Percentiles rank a stretch among this genome's conserved stretches.
These are phyloP conservation scores for Cucurbita argyrosperma DNA, from an alignment of 306 rosid species.

Conservation along the genomic window DNA sequence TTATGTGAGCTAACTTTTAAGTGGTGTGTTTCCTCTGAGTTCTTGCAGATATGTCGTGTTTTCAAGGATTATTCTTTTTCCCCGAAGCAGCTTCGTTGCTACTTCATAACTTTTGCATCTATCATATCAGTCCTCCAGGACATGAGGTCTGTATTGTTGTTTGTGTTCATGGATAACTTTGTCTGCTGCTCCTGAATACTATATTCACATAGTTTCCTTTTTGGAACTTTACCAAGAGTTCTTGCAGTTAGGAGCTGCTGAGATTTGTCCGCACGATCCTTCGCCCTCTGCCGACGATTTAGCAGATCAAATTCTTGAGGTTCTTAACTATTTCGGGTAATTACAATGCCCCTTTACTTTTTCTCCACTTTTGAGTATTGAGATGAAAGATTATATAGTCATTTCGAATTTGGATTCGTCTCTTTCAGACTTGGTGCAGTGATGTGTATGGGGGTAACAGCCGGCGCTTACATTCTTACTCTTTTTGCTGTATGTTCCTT, in stretches of 20 bases:
- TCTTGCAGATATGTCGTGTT: slow-evolving; percentile 70
- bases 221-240: slow-evolving; percentile 64
- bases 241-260: slow-evolving; percentile 94
- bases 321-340: slow-evolving; percentile 77
- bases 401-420: neutral
- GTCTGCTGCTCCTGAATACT: slow-evolving; percentile 15
- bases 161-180: neutral
- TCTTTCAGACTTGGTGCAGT: slow-evolving; percentile 77
- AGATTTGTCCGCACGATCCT: slow-evolving; percentile 46
- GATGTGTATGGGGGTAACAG: slow-evolving; percentile 96
- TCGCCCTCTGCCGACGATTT: slow-evolving; percentile 67
- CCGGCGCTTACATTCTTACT: slow-evolving; percentile 80
- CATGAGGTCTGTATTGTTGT: slow-evolving; percentile 68
- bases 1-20: neutral
- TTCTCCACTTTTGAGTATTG: neutral
- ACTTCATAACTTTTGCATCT: slow-evolving; percentile 91
- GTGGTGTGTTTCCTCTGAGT: neutral
- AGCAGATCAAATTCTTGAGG: slow-evolving; percentile 74
- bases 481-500: slow-evolving; percentile 65
- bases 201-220: slow-evolving; percentile 48
- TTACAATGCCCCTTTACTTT: neutral
- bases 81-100: slow-evolving; percentile 89
- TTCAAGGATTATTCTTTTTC: slow-evolving; percentile 89
- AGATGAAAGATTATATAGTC: slow-evolving; percentile 2
- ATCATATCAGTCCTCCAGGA: slow-evolving; percentile 92